Conservation (phyloP, 148 eudicot species). For the Vaccinium corymbosum region DNA sequence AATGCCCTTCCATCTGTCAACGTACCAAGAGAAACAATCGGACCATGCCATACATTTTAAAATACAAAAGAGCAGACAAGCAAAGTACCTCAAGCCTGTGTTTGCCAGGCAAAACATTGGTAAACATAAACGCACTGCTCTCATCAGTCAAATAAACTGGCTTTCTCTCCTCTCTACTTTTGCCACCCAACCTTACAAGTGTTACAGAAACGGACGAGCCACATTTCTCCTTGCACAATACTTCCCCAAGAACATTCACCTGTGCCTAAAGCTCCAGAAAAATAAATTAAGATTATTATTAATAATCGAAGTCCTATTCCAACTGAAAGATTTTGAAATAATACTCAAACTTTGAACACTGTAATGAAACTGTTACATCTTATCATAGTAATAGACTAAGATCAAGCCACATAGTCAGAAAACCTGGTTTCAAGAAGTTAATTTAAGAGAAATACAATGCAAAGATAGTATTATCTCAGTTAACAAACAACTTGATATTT, state of each 20-base stretch:
- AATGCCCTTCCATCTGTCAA: constrained; percentile 1
- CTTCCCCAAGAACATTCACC: constrained; percentile 67
- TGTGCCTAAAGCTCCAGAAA: constrained; percentile 52
- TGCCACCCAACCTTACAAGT: constrained; percentile 57
- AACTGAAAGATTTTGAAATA: neutral
- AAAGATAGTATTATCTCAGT: neutral
- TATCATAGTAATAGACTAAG: neutral
- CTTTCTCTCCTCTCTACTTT: constrained; percentile 46
- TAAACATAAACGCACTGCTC: constrained; percentile 54
- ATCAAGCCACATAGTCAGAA: neutral
- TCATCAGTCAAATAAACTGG: constrained; percentile 58
- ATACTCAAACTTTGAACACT: neutral
- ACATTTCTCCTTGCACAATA: constrained; percentile 81
- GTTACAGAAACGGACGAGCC: constrained; percentile 55
- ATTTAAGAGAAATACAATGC: neutral
- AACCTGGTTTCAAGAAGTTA: neutral
- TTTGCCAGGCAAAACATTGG: constrained; percentile 84
- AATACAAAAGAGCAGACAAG: constrained; percentile 14
- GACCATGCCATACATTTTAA: neutral
- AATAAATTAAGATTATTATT: constrained; percentile 7
- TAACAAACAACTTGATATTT: neutral
- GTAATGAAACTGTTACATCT: neutral
- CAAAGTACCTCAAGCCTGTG: constrained; percentile 75
- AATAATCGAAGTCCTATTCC: neutral
- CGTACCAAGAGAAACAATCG: constrained; percentile 8